phyloP scores from a whole-genome alignment of 768 basidiomycete genomes.

The Tricholoma hemisulphureum region DNA sequence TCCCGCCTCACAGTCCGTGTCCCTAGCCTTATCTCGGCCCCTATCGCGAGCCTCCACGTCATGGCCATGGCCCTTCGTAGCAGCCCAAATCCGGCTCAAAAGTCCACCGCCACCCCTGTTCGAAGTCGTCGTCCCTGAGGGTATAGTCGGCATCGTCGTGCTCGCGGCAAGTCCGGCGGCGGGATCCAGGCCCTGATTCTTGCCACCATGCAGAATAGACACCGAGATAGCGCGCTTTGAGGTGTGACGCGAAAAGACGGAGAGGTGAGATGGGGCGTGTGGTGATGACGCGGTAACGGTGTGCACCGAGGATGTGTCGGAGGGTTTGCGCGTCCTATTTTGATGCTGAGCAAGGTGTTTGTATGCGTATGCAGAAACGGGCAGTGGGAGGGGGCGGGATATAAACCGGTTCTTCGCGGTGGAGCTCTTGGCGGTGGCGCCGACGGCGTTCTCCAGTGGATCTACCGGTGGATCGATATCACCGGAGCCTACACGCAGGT shows the following conservation, averaged over 20 bases:
- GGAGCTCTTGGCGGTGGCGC: slow-evolving; percentile 21
- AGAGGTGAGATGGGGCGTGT: slow-evolving; percentile 18
- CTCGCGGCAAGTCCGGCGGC: slow-evolving; percentile 26
- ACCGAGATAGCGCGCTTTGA: slow-evolving; percentile 28
- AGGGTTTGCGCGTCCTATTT: slow-evolving; percentile 41
- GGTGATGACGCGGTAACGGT: slow-evolving; percentile 40
- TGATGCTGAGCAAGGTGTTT: slow-evolving; percentile 34
- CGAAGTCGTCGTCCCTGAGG: slow-evolving; percentile 25
- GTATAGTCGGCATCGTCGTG: slow-evolving; percentile 38
- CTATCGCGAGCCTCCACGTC: slow-evolving; percentile 24
- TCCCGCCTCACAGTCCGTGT: background rate
- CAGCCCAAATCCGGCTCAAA: slow-evolving; percentile 75
- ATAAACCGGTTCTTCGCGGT: slow-evolving; percentile 43
- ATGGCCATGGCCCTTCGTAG: slow-evolving; percentile 32
- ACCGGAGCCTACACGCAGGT: slow-evolving; percentile 21
- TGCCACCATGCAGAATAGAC: slow-evolving; percentile 5
- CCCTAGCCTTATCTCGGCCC: slow-evolving; percentile 11
- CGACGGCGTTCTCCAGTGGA: slow-evolving; percentile 16
- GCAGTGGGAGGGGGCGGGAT: slow-evolving; percentile 25
- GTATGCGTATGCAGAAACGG: slow-evolving; percentile 40
- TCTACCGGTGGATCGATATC: slow-evolving; percentile 24
- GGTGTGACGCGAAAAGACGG: slow-evolving; percentile 13
- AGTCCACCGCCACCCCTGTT: slow-evolving; percentile 40
- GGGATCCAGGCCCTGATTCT: background rate
- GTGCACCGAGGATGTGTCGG: slow-evolving; percentile 51